Evolutionary conservation across 1,284 basidiomycete genomes (phyloP).

Genomic region (Ustilago crameri): DNA sequence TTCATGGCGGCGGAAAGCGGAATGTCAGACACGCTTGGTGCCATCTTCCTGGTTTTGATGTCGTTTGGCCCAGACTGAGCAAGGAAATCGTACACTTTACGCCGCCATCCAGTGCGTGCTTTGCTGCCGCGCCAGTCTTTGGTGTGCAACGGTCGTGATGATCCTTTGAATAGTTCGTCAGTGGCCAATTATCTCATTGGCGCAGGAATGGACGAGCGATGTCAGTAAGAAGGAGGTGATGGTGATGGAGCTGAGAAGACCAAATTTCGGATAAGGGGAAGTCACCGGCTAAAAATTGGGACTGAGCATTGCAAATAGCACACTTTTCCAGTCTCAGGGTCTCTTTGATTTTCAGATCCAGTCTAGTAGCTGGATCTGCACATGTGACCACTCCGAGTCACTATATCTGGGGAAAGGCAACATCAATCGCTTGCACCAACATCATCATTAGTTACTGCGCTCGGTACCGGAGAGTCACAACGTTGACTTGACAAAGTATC

Average conservation of each 20-base stretch:
- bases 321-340: conserved; percentile 15
- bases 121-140: too few species aligned
- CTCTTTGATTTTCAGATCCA: conserved; percentile 14
- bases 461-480: too few species aligned
- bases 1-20: background rate
- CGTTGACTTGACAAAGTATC: background rate
- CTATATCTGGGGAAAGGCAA: too few species aligned
- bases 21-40: background rate
- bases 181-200: too few species aligned
- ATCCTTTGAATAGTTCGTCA: too few species aligned
- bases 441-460: too few species aligned
- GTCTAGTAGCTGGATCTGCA: conserved; percentile 24
- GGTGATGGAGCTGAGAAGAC: conserved; percentile 4
- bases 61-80: too few species aligned
- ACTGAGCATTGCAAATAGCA: background rate
- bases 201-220: background rate
- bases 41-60: background rate
- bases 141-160: too few species aligned
- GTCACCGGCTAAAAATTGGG: background rate
- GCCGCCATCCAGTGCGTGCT: too few species aligned
- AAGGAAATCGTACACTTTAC: too few species aligned
- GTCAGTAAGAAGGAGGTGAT: conserved; percentile 5
- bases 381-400: conserved; percentile 10
- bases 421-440: too few species aligned
- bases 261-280: background rate